A percentile compares a stretch with the other conserved stretches of the same genome.
Conservation (phyloP, 495 filamentous ascomycete genomes). For the Talaromyces thailandensis region DNA sequence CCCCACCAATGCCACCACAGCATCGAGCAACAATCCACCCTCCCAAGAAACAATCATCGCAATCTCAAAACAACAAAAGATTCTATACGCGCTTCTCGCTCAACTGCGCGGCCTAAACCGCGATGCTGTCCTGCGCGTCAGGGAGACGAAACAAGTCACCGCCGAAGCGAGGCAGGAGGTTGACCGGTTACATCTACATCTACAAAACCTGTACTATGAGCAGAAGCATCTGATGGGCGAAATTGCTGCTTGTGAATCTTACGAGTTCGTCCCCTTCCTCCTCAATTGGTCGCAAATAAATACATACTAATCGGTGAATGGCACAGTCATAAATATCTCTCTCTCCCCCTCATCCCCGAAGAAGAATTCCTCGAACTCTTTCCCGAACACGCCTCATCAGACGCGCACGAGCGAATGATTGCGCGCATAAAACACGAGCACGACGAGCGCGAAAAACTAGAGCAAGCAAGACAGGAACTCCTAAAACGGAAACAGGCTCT, state of each 20-base stretch:
- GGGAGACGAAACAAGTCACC: constrained; percentile 79
- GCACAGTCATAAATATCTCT: constrained; percentile 79
- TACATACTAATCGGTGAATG: constrained; percentile 6
- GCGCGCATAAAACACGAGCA: constrained; percentile 90
- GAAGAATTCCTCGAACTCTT: constrained; percentile 74
- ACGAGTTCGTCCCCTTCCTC: constrained; percentile 57
- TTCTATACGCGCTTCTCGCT: constrained; percentile 67
- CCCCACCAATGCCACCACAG: constrained; percentile 26
- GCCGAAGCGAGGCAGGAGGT: constrained; percentile 84
- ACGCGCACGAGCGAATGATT: constrained; percentile 76
- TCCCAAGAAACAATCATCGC: constrained; percentile 47
- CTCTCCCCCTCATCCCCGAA: constrained; percentile 73
- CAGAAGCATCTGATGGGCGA: constrained; percentile 84
- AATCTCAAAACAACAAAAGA: constrained; percentile 68
- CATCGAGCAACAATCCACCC: constrained; percentile 18
- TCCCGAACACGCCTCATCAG: constrained; percentile 60
- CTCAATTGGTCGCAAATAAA: neutral
- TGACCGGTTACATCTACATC: constrained; percentile 79
- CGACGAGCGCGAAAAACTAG: constrained; percentile 73
- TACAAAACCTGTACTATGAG: constrained; percentile 96
- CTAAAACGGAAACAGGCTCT: constrained; percentile 85
- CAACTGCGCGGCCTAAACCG: constrained; percentile 79
- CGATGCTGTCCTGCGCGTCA: constrained; percentile 65
- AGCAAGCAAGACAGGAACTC: constrained; percentile 77
- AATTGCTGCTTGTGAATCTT: constrained; percentile 82